Percentiles rank a stretch among this genome's conserved stretches.
Conservation (phyloP, 1,139 yeast genomes). For the Hyphopichia burtonii region DNA sequence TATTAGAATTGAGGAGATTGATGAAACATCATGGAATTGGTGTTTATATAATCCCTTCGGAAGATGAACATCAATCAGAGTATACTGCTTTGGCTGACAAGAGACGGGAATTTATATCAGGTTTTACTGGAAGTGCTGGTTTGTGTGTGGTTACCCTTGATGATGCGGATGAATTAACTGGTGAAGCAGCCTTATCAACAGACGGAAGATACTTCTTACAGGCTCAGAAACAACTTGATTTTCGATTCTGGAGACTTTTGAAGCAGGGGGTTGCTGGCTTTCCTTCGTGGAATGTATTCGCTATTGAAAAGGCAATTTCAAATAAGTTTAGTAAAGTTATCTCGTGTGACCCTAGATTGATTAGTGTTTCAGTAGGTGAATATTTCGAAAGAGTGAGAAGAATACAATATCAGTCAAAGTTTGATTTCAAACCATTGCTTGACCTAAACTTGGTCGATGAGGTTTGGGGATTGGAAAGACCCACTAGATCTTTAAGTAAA, state of each 20-base stretch:
- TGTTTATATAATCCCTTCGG: constrained; percentile 83
- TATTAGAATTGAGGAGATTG: constrained; percentile 31
- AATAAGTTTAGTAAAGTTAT: constrained; percentile 36
- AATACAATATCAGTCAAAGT: constrained; percentile 17
- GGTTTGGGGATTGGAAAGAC: constrained; percentile 43
- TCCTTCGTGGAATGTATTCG: constrained; percentile 39
- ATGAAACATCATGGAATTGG: constrained; percentile 70
- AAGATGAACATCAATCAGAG: constrained; percentile 77
- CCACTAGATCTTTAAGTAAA: constrained; percentile 36
- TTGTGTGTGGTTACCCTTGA: constrained; percentile 49
- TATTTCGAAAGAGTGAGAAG: constrained; percentile 26
- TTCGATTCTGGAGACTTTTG: constrained; percentile 33
- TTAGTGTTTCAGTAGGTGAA: constrained; percentile 35
- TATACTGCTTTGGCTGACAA: constrained; percentile 52
- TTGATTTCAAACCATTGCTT: constrained; percentile 31
- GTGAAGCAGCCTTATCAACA: constrained; percentile 51
- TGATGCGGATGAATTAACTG: constrained; percentile 26
- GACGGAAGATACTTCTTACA: constrained; percentile 58
- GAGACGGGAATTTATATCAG: constrained; percentile 49
- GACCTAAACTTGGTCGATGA: constrained; percentile 36
- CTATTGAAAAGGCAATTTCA: constrained; percentile 31
- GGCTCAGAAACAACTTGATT: constrained; percentile 42
- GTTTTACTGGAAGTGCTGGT: constrained; percentile 61
- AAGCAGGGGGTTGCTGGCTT: constrained; percentile 38
- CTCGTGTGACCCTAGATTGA: constrained; percentile 40